Percentiles rank a stretch among this genome's conserved stretches.
Evolutionary conservation across 768 basidiomycete genomes (phyloP).

Genomic region (Aureoboletus auriporus): DNA sequence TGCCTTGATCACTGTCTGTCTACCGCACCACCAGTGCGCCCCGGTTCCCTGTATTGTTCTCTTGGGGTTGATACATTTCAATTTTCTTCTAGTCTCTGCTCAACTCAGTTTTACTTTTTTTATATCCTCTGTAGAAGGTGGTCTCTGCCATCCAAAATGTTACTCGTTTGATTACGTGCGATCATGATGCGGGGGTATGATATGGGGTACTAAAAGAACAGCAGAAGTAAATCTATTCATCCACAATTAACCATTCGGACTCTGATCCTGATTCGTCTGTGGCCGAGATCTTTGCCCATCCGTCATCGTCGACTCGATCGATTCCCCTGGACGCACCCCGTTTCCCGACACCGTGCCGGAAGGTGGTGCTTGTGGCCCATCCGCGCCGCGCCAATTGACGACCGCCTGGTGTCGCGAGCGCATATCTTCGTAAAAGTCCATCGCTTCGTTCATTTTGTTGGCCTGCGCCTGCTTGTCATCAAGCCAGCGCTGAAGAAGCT

Average conservation of each 20-base stretch:
- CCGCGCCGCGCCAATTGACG: conserved; percentile 50
- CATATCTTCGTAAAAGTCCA: conserved; percentile 86
- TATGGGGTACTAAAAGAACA: conserved; percentile 14
- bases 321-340: conserved; percentile 41
- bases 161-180: conserved; percentile 14
- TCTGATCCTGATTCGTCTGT: conserved; percentile 72
- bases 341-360: conserved; percentile 40
- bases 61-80: conserved; percentile 23
- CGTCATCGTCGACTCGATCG: conserved; percentile 39
- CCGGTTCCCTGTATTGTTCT: conserved; percentile 20
- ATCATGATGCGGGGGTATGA: conserved; percentile 18
- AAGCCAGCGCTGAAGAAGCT: conserved; percentile 93
- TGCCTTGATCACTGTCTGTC: conserved; percentile 19
- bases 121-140: conserved; percentile 31
- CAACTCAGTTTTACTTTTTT: conserved; percentile 16
- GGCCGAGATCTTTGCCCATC: conserved; percentile 72
- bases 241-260: conserved; percentile 87
- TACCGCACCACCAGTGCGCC: conserved; percentile 10
- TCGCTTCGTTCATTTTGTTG: conserved; percentile 93
- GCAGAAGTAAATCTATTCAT: conserved; percentile 32
- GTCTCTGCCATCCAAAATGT: conserved; percentile 25
- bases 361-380: conserved; percentile 31
- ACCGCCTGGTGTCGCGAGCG: conserved; percentile 66
- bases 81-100: conserved; percentile 11
- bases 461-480: conserved; percentile 92